Conservation (phyloP, 2,329 filamentous ascomycete species). For the Escovopsis sp. region DNA sequence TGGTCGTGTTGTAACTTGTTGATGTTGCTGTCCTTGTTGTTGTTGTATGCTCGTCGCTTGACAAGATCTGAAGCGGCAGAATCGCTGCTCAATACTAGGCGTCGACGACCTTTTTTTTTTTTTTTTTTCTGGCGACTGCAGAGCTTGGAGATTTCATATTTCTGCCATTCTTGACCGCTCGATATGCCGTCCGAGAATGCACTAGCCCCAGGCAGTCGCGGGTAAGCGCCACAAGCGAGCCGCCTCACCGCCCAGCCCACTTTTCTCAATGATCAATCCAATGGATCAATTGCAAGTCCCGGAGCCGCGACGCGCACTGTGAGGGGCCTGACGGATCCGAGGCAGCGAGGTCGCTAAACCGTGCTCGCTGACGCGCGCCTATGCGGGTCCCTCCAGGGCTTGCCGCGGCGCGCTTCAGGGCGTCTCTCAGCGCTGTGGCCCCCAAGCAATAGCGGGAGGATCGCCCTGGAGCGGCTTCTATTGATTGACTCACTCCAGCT, state of each 20-base stretch:
- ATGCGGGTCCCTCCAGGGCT: no score
- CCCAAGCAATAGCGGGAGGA: no score
- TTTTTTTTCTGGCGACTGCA: conserved; percentile 6
- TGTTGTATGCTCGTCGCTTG: conserved; percentile 7
- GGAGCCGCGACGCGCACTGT: no score
- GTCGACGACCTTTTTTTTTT: conserved; percentile 14
- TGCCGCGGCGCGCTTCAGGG: no score
- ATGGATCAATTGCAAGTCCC: no score
- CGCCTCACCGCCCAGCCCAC: conserved; percentile 13
- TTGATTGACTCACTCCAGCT: background rate
- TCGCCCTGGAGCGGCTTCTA: no score
- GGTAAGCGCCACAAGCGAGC: background rate
- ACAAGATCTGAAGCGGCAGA: conserved; percentile 19
- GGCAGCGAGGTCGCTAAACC: no score
- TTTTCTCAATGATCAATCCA: no score
- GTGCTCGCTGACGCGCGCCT: no score
- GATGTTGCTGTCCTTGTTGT: conserved; percentile 4
- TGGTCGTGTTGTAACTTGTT: conserved; percentile 4
- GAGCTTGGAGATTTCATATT: conserved; percentile 17
- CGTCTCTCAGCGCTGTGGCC: no score
- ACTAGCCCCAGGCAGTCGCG: conserved; percentile 4
- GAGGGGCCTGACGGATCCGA: no score
- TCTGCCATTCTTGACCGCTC: conserved; percentile 18
- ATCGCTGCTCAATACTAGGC: conserved; percentile 9
- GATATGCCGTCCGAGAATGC: conserved; percentile 1